Percentiles rank a stretch among this genome's conserved stretches.
phyloP scores from a whole-genome alignment of 2,329 filamentous ascomycete genomes.

The Stemphylium beticola region DNA sequence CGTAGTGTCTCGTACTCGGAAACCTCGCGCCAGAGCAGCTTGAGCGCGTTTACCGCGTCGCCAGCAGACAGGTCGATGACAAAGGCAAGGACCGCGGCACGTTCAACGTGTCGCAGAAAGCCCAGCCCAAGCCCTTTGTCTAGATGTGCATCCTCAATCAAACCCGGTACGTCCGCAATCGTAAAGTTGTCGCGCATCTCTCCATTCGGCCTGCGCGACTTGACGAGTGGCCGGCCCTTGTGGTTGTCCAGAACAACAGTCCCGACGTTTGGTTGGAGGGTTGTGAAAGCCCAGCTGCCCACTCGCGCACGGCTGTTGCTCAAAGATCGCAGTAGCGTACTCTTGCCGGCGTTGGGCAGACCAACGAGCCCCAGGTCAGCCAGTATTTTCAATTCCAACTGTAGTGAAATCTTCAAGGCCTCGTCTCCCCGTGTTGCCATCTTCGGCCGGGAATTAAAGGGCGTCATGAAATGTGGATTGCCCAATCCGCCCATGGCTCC shows the following conservation, averaged over 20 bases:
- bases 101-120: slow-evolving; percentile 92
- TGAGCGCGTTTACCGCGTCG: slow-evolving; percentile 78
- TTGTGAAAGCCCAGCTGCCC: slow-evolving; percentile 96
- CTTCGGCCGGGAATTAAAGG: slow-evolving; percentile 75
- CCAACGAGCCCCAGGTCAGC: slow-evolving; percentile 95
- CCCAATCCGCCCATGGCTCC: slow-evolving; percentile 90
- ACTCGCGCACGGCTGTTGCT: slow-evolving; percentile 88
- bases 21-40: slow-evolving; percentile 88
- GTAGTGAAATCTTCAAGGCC: slow-evolving; percentile 77
- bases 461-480: slow-evolving; percentile 89
- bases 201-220: slow-evolving; percentile 54
- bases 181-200: slow-evolving; percentile 79
- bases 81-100: slow-evolving; percentile 90
- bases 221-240: slow-evolving; percentile 71
- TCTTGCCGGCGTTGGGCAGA: slow-evolving; percentile 94
- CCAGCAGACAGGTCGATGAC: slow-evolving; percentile 84
- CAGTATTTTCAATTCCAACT: slow-evolving; percentile 91
- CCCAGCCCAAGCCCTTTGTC: slow-evolving; percentile 89
- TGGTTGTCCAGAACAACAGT: slow-evolving; percentile 92
- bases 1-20: slow-evolving; percentile 84
- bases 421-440: slow-evolving; percentile 87
- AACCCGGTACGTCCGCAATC: slow-evolving; percentile 92
- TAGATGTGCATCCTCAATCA: slow-evolving; percentile 90
- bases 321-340: slow-evolving; percentile 84
- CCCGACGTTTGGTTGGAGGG: slow-evolving; percentile 91